Conservation (phyloP, 805 yeast species). For the Candida bentonensis region DNA sequence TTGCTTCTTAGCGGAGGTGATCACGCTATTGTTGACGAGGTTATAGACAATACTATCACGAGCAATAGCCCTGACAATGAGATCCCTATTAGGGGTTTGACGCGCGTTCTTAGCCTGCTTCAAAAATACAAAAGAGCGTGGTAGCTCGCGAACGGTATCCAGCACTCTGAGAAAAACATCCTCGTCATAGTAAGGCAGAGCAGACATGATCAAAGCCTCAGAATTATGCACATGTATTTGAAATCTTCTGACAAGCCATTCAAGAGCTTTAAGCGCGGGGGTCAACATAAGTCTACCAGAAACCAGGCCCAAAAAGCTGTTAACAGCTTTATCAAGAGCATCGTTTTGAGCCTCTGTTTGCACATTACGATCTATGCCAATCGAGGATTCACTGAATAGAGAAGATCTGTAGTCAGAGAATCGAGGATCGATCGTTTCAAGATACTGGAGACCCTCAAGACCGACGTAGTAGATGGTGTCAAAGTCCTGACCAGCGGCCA, state of each 20-base stretch:
- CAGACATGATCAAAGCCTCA: constrained; percentile 55
- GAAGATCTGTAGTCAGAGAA: constrained; percentile 57
- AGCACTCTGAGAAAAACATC: constrained; percentile 65
- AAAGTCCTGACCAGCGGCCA: constrained; percentile 90
- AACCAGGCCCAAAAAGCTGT: constrained; percentile 55
- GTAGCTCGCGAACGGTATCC: constrained; percentile 57
- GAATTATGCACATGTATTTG: constrained; percentile 68
- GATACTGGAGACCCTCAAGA: constrained; percentile 59
- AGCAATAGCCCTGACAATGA: constrained; percentile 56
- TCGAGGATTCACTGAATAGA: constrained; percentile 70
- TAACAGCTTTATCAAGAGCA: constrained; percentile 62
- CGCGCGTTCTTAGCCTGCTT: constrained; percentile 49
- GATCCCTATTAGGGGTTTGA: constrained; percentile 49
- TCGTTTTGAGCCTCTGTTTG: constrained; percentile 65
- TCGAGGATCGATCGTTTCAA: constrained; percentile 58
- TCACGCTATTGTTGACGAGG: constrained; percentile 45
- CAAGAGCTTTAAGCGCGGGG: constrained; percentile 70
- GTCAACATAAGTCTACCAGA: constrained; percentile 66
- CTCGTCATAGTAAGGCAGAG: constrained; percentile 66
- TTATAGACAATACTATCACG: constrained; percentile 55
- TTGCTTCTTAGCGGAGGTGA: constrained; percentile 35
- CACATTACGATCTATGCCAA: constrained; percentile 66
- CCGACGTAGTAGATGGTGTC: constrained; percentile 65
- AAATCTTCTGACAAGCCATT: constrained; percentile 90
- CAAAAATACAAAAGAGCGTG: constrained; percentile 68